Evolutionary conservation across 192 early-diverging fungal species (phyloP), one percentile per base, ranked within the genome.

Genomic region (Coemansia sp.): DNA sequence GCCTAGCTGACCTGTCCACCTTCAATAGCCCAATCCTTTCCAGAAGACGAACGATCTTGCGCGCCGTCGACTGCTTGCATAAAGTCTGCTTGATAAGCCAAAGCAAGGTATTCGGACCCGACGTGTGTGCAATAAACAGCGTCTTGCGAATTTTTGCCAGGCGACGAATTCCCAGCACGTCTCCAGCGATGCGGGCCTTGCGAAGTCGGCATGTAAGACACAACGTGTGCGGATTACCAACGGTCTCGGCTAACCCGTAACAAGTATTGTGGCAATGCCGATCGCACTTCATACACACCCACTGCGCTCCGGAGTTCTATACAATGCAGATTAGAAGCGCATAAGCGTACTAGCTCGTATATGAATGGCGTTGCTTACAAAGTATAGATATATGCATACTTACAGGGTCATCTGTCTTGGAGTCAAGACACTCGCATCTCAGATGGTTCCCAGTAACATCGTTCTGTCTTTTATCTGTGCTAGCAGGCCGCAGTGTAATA

Each of bases 281-380:
- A 50, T 49, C 52, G 74, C 79, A 82, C 37, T 61, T 63, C 13
- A 32, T 64, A 52, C 79, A 82, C 7, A 44, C 65, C 65, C 65
- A 67, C 71, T 81, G 75, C n/a, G 42, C 10, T 46, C 5, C 55
- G 13, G 2, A 9, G n/a, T 37, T 61, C 59, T 61, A 61, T 38
- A 61, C 14, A 30, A 30, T 57, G 53, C 53, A 57, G 16, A 19
- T 19, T 11, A 28, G 23, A 13, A 9, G 50, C 28, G 53, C 28
- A 26, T 33, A 10, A 58, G 16, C 13, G 16, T 14, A 32, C 17
- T 35, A 14, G 23, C 6, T 32, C 6, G 13, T 13, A 3, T 32
- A 16, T 14, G 28, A 30, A 32, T 32, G 13, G 42, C 5, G 42
- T 43, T 37, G 35, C 35, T 28, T 55, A 10, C 39, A 4, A 44